These are phyloP conservation scores for Penicillium sp. DNA, from an alignment of 2,329 filamentous ascomycete genomes.

Conservation along the genomic window DNA sequence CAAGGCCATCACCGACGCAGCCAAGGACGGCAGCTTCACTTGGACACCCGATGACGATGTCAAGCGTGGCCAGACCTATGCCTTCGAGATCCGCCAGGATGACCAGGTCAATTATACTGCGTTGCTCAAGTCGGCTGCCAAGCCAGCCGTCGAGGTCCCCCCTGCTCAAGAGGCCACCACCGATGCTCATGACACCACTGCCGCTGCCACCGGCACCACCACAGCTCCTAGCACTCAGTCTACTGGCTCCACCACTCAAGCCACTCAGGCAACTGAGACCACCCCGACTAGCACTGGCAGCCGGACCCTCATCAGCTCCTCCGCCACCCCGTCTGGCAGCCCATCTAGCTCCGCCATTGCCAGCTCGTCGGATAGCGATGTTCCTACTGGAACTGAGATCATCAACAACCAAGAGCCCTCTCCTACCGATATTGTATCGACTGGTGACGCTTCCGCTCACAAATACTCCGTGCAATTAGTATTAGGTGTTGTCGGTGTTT, in stretches of 20 bases:
- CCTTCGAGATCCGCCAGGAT: slow-evolving; percentile 56
- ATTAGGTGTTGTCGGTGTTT: slow-evolving; percentile 33
- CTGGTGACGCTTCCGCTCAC: slow-evolving; percentile 25
- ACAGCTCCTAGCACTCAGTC: background rate
- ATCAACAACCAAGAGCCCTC: slow-evolving; percentile 15
- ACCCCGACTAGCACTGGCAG: slow-evolving; percentile 57
- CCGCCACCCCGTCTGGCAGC: slow-evolving; percentile 11
- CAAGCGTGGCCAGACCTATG: slow-evolving; percentile 50
- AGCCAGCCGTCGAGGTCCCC: slow-evolving; percentile 11
- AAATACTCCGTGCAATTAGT: slow-evolving; percentile 32
- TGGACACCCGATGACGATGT: slow-evolving; percentile 51
- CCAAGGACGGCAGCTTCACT: slow-evolving; percentile 46
- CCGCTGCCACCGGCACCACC: background rate
- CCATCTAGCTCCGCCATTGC: slow-evolving; percentile 23
- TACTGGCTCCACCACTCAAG: slow-evolving; percentile 10
- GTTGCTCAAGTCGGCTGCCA: slow-evolving; percentile 46
- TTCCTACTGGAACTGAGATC: slow-evolving; percentile 8
- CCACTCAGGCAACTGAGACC: slow-evolving; percentile 19
- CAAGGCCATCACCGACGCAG: slow-evolving; percentile 46
- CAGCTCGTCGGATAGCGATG: slow-evolving; percentile 14
- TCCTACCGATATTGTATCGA: slow-evolving; percentile 13
- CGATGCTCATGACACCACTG: background rate
- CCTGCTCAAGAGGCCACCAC: slow-evolving; percentile 7
- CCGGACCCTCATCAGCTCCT: slow-evolving; percentile 47
- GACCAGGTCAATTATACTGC: slow-evolving; percentile 54